phyloP scores from a whole-genome alignment of 495 filamentous ascomycete species.

The Hyaloscypha hepaticicola region DNA sequence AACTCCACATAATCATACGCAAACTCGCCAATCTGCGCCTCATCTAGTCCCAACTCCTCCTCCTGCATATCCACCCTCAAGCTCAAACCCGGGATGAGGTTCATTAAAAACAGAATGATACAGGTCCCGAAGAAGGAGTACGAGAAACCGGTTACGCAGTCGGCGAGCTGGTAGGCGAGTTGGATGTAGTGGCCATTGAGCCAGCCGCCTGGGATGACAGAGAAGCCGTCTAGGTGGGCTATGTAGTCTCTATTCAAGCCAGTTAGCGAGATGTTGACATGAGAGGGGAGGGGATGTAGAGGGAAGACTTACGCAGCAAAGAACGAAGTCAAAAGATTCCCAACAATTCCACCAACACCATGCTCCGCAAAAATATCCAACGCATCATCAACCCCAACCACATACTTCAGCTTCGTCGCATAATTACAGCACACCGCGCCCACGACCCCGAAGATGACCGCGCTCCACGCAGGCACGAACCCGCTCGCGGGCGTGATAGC shows the following conservation, averaged over 20 bases:
- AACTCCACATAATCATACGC: constrained; percentile 98
- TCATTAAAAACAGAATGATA: constrained; percentile 84
- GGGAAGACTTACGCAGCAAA: constrained; percentile 66
- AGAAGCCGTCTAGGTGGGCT: constrained; percentile 65
- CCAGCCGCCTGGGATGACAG: constrained; percentile 76
- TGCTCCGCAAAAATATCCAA: constrained; percentile 95
- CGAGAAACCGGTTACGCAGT: constrained; percentile 74
- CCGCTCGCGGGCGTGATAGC: constrained; percentile 90
- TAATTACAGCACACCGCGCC: constrained; percentile 87
- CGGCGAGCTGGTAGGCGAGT: constrained; percentile 82
- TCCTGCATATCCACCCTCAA: constrained; percentile 80
- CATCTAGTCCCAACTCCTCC: constrained; percentile 89
- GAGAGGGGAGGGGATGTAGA: neutral
- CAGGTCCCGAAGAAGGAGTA: constrained; percentile 88
- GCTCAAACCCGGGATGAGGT: constrained; percentile 79
- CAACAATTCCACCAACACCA: constrained; percentile 81
- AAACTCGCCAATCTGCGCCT: constrained; percentile 95
- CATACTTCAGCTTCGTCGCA: constrained; percentile 92
- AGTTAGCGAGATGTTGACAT: neutral
- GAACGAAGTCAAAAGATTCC: constrained; percentile 83
- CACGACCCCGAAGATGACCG: constrained; percentile 83
- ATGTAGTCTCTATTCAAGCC: constrained; percentile 38
- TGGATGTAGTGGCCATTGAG: constrained; percentile 89
- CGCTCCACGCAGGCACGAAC: constrained; percentile 84
- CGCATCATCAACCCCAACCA: constrained; percentile 81